Evolutionary conservation across 352 stramenopile genomes (phyloP).

Genomic region (Thalassiosira exigua): DNA sequence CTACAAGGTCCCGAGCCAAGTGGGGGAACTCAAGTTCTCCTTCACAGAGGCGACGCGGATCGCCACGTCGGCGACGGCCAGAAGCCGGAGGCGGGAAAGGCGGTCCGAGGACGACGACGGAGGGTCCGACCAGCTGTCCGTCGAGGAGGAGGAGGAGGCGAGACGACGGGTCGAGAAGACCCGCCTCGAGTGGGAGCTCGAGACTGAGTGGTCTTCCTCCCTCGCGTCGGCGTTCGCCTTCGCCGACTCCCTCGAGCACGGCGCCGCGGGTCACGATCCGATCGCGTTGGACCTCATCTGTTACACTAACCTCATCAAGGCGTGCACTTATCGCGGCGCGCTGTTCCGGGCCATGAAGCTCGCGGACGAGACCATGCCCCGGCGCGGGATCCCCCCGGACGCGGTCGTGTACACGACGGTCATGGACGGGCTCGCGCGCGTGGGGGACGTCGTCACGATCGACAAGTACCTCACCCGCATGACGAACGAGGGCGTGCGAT

Average conservation of each 20-base stretch:
- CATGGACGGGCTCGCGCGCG: slow-evolving; percentile 63
- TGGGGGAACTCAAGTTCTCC: slow-evolving; percentile 40
- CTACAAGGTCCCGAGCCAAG: slow-evolving; percentile 77
- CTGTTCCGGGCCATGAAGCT: slow-evolving; percentile 77
- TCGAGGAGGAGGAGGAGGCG: slow-evolving; percentile 23
- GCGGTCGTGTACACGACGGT: slow-evolving; percentile 74
- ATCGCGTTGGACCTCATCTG: slow-evolving; percentile 69
- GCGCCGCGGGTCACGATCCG: slow-evolving; percentile 77
- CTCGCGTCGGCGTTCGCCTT: slow-evolving; percentile 75
- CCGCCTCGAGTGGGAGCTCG: slow-evolving; percentile 69
- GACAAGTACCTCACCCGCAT: slow-evolving; percentile 67
- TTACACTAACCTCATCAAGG: slow-evolving; percentile 76
- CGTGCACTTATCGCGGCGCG: slow-evolving; percentile 75
- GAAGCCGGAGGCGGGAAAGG: not conserved
- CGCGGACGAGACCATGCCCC: slow-evolving; percentile 69
- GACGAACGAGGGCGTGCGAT: slow-evolving; percentile 59
- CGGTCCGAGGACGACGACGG: not conserved
- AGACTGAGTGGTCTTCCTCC: slow-evolving; percentile 66
- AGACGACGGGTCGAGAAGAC: slow-evolving; percentile 62
- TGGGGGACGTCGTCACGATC: slow-evolving; percentile 61
- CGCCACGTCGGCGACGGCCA: too few species aligned
- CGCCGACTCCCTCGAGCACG: slow-evolving; percentile 77
- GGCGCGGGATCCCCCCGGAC: slow-evolving; percentile 68
- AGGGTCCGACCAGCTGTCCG: too few species aligned
- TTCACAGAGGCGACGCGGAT: too few species aligned